Evolutionary conservation across 129 eudicot genomes (phyloP).

Genomic region (Centella asiatica): DNA sequence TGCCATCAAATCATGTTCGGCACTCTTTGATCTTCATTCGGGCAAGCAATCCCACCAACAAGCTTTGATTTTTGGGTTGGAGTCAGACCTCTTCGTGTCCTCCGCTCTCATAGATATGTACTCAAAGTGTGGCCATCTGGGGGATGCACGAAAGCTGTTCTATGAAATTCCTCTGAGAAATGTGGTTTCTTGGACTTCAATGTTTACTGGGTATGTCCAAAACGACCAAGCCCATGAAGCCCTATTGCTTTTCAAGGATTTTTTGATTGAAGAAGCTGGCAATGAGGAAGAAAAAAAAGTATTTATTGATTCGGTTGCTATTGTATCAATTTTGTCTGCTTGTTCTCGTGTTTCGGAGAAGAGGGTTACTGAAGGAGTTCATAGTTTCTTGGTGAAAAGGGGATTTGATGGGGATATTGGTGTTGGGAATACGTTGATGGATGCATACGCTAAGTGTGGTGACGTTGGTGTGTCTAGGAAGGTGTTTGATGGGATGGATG

Average conservation of each 20-base stretch:
- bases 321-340: slow-evolving; percentile 27
- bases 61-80: slow-evolving; percentile 35
- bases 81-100: slow-evolving; percentile 35
- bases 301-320: slow-evolving; percentile 27
- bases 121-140: slow-evolving; percentile 28
- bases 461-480: slow-evolving; percentile 23
- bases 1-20: slow-evolving; percentile 51
- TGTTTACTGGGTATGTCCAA: slow-evolving; percentile 40
- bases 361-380: slow-evolving; percentile 28
- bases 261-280: slow-evolving; percentile 19
- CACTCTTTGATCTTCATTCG: slow-evolving; percentile 29
- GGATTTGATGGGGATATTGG: slow-evolving; percentile 27
- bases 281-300: slow-evolving; percentile 4
- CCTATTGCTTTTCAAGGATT: slow-evolving; percentile 27
- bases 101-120: slow-evolving; percentile 52
- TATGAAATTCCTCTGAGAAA: slow-evolving; percentile 42
- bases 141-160: slow-evolving; percentile 34
- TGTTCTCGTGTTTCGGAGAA: slow-evolving; percentile 31
- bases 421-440: slow-evolving; percentile 35
- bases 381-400: slow-evolving; percentile 24
- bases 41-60: slow-evolving; percentile 55
- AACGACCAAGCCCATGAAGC: slow-evolving; percentile 27
- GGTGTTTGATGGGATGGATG: slow-evolving; percentile 34
- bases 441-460: slow-evolving; percentile 39
- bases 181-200: slow-evolving; percentile 41